Base-by-base conservation (phyloP, 1,284 basidiomycete genomes). In the Pseudozyma thailandica region DNA sequence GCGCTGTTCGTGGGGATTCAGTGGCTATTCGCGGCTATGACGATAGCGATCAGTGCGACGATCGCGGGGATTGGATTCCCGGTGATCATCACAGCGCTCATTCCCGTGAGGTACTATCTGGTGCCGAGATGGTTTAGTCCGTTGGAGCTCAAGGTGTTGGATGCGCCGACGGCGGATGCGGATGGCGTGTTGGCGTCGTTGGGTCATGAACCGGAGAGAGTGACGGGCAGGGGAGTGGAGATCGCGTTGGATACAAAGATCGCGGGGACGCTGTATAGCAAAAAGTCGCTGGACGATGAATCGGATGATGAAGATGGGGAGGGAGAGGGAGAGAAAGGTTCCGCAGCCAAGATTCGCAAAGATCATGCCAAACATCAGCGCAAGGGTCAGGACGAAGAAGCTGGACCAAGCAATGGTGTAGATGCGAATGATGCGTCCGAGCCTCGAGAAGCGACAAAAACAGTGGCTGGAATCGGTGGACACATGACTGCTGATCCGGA, bases 11-110 rank as follows among this genome's bases (percentile, higher is more conserved):
- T 93, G 1, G 84, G 85, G 6, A 87, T 96, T 31, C 92, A 98
- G 83, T 87, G 96, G 50, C 70, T 91, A 6, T 92, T 91, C 12
- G 97, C 97, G 74, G 93, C 90, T 0, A 89, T 90, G 6, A 94
- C 93, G 0, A 93, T 96, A 81, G 92, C 92, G 0, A 90, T 97
- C 73, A 93, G 92, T 0, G 93, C 96, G 82, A 97, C 93, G 0
- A 90, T 92, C 50, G 79, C 83, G 33, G 69, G 72, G 0, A 93
- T 96, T 56, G 93, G 91, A 1, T 97, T 97, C 82, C 93, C 94
- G 0, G 87, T 96, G 38, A 88, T 96, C 68, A 96, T 97, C 78
- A 88, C 92, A 77, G 84, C 92, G 18, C 86, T 98, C 18, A 88
- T 97, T n/a, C 94, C 94, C 0, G 74, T 95, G 6, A 86, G 95